These are phyloP conservation scores for Trichoderma brevicompactum DNA, from an alignment of 2,329 filamentous ascomycete species.

Conservation along the genomic window DNA sequence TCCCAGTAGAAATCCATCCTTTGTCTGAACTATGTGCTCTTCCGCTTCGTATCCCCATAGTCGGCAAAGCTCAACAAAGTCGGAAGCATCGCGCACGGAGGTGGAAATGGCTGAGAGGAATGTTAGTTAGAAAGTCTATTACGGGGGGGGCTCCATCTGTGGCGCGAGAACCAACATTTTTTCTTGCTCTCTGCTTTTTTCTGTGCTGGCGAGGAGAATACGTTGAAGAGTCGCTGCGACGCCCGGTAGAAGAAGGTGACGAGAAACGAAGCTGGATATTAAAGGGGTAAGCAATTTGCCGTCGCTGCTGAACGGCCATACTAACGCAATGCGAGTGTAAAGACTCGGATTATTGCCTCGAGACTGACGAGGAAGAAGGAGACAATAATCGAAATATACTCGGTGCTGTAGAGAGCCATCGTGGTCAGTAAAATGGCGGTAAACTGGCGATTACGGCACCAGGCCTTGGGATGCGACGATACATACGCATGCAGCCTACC, in stretches of 20 bases:
- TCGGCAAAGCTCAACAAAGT: constrained; percentile 93
- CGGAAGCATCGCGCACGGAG: constrained; percentile 82
- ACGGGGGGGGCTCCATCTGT: neutral
- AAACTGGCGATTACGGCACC: neutral
- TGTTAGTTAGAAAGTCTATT: constrained; percentile 34
- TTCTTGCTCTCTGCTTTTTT: constrained; percentile 70
- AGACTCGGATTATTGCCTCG: constrained; percentile 80
- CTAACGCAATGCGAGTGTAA: constrained; percentile 86
- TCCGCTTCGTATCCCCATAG: constrained; percentile 92
- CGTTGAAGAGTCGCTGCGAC: constrained; percentile 82
- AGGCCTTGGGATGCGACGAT: neutral
- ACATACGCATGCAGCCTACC: constrained; percentile 58
- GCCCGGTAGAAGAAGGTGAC: constrained; percentile 81
- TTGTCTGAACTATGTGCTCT: constrained; percentile 93
- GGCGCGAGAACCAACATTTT: constrained; percentile 54
- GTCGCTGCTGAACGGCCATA: constrained; percentile 32
- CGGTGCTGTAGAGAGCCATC: constrained; percentile 57
- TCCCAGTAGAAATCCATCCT: constrained; percentile 90
- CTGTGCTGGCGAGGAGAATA: constrained; percentile 70
- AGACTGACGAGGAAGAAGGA: constrained; percentile 83
- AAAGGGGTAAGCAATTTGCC: constrained; percentile 33
- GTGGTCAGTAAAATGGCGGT: constrained; percentile 19
- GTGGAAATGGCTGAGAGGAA: constrained; percentile 62
- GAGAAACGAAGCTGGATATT: constrained; percentile 68
- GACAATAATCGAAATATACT: constrained; percentile 84